Conservation (phyloP, 257 asterid genomes). For the Petrea volubilis region DNA sequence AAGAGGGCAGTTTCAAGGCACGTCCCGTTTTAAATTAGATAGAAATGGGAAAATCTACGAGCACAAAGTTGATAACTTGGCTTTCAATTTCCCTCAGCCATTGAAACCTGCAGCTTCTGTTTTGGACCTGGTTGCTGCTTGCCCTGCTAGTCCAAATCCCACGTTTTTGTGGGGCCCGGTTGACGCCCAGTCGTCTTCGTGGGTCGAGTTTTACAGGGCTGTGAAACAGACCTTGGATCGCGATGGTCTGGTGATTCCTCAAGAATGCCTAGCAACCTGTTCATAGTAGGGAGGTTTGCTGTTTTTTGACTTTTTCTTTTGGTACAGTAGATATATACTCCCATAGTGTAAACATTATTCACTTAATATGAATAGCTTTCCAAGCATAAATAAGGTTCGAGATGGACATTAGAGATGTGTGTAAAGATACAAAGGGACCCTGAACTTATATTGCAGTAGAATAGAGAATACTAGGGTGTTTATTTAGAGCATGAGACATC, state of each 20-base stretch:
- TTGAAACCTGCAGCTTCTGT: slow-evolving; percentile 70
- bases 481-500: not conserved
- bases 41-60: slow-evolving; percentile 79
- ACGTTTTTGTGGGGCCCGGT: slow-evolving; percentile 55
- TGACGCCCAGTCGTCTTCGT: slow-evolving; percentile 42
- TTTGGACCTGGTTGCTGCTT: slow-evolving; percentile 66
- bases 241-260: slow-evolving; percentile 38
- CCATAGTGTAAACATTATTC: slow-evolving; percentile 28
- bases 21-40: slow-evolving; percentile 79
- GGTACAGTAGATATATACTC: slow-evolving; percentile 12
- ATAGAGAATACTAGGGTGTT: slow-evolving; percentile 8
- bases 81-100: slow-evolving; percentile 69
- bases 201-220: slow-evolving; percentile 68
- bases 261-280: slow-evolving; percentile 70
- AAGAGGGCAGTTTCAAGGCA: slow-evolving; percentile 77
- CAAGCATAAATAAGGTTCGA: slow-evolving; percentile 12
- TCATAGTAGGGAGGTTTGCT: slow-evolving; percentile 41
- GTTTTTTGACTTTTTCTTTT: slow-evolving; percentile 3
- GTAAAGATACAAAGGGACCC: slow-evolving; percentile 14
- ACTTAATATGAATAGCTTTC: slow-evolving; percentile 6
- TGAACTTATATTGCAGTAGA: slow-evolving; percentile 9
- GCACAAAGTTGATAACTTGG: slow-evolving; percentile 85
- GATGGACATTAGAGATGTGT: slow-evolving; percentile 14
- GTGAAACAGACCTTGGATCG: slow-evolving; percentile 57
- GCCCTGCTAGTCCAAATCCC: slow-evolving; percentile 78